Base-by-base conservation (phyloP, 257 asterid species). In the Plantago ovata region DNA sequence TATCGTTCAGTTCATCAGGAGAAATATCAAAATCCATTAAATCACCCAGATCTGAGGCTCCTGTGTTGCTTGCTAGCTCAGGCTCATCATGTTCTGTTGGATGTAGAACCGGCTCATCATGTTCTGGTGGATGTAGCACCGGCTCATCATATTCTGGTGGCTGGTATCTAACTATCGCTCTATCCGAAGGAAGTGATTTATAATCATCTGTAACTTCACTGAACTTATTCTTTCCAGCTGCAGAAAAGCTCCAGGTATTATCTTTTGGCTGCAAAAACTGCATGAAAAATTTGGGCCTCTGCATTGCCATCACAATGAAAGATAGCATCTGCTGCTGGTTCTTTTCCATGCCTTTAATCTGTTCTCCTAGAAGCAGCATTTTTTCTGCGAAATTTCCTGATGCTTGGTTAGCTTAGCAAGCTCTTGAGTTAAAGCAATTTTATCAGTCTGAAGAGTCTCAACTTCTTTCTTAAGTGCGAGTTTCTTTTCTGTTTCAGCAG, bases 291-390 rank as follows among this genome's bases (percentile, higher is more conserved):
- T 81, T 88, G 1, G 98, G 91, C 72, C 72, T 88, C 71, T 92
- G 97, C 97, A 92, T 85, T 15, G 88, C 97, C 95, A 84, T 76
- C 57, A 84, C 98, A n/a, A 92, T 88, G 83, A 88, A 88, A 10
- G 97, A 88, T 38, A 92, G 94, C 98, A 88, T 82, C 62, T 92
- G 95, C 43, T 88, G 97, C 72, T 88, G 98, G 73, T 84, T 79
- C 68, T 81, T 88, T 76, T 92, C 98, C 87, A 82, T 79, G 6
- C 93, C 89, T 70, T 84, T 82, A 33, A 92, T 60, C 48, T 84
- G 95, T 42, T 86, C 86, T 50, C 88, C 52, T 24, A 89, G 38
- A 64, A 74, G 71, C 6, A 77, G 64, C 72, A 92, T 32, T 68
- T 86, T 51, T 82, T 80, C 79, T 83, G 85, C 12, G 97, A 84